A percentile compares a stretch with the other conserved stretches of the same genome.
Conservation (phyloP, 306 rosid genomes). For the Vigna reflexopilosa region DNA sequence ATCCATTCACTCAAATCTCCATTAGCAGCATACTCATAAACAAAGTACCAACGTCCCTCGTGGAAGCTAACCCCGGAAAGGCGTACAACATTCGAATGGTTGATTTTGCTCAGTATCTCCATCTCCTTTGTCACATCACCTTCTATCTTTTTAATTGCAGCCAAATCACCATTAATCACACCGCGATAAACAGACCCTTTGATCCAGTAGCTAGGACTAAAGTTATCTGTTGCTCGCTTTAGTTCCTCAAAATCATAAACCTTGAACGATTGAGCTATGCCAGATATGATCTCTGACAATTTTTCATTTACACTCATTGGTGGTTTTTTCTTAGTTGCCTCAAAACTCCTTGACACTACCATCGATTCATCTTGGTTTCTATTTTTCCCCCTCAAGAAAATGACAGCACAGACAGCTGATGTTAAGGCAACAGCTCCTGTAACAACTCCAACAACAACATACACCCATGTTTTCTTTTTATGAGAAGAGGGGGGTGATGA, state of each 20-base stretch:
- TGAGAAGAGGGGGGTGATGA: slow-evolving; percentile 45
- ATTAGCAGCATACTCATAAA: slow-evolving; percentile 79
- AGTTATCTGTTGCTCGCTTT: slow-evolving; percentile 67
- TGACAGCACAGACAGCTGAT: slow-evolving; percentile 40
- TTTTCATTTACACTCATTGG: slow-evolving; percentile 41
- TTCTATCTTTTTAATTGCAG: slow-evolving; percentile 67
- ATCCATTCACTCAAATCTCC: slow-evolving; percentile 84
- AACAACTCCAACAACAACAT: slow-evolving; percentile 63
- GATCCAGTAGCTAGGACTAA: slow-evolving; percentile 60
- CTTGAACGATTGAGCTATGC: slow-evolving; percentile 67
- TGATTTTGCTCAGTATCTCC: slow-evolving; percentile 63
- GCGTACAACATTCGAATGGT: slow-evolving; percentile 81
- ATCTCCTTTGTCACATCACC: slow-evolving; percentile 83
- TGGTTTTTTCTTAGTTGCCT: slow-evolving; percentile 50
- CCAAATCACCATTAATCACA: slow-evolving; percentile 64
- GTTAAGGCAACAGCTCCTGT: slow-evolving; percentile 53
- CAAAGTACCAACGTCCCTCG: slow-evolving; percentile 80
- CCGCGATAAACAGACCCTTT: slow-evolving; percentile 70
- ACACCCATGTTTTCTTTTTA: slow-evolving; percentile 67
- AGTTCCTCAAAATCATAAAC: slow-evolving; percentile 76
- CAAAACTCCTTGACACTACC: slow-evolving; percentile 42
- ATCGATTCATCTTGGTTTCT: slow-evolving; percentile 40
- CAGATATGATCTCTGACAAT: slow-evolving; percentile 57
- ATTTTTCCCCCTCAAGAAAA: slow-evolving; percentile 43
- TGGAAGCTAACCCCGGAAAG: slow-evolving; percentile 79